phyloP scores from a whole-genome alignment of 1,284 basidiomycete species.

The Athelia sp. region DNA sequence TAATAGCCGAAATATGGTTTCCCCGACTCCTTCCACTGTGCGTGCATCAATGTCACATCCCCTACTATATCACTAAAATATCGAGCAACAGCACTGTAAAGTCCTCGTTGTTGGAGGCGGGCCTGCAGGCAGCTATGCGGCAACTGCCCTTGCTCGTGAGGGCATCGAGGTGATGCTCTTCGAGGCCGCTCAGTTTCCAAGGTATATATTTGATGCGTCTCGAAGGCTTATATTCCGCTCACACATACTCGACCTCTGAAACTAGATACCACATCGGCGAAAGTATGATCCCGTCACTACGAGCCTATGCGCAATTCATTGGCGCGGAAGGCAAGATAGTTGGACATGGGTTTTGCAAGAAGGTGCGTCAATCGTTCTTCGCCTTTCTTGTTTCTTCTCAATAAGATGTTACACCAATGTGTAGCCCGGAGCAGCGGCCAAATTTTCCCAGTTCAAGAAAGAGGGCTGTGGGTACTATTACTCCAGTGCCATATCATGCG shows the following conservation, averaged over 20 bases:
- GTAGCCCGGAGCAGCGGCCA: conserved; percentile 60
- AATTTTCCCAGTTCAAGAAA: conserved; percentile 57
- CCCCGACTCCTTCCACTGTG: too few species aligned
- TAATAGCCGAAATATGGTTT: too few species aligned
- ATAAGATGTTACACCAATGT: conserved; percentile 3
- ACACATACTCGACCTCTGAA: neutral
- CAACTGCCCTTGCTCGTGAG: conserved; percentile 65
- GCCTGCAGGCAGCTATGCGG: conserved; percentile 72
- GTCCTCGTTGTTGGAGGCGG: conserved; percentile 59
- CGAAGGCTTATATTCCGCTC: neutral
- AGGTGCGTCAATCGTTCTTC: conserved; percentile 38
- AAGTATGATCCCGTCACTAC: conserved; percentile 57
- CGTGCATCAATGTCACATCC: too few species aligned
- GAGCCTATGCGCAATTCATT: conserved; percentile 58
- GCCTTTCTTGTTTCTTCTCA: neutral
- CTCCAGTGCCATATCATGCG: conserved; percentile 3
- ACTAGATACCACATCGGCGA: conserved; percentile 61
- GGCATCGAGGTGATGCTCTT: conserved; percentile 64
- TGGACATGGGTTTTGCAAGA: conserved; percentile 47
- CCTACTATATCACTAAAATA: neutral
- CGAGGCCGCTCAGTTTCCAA: conserved; percentile 65
- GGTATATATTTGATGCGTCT: conserved; percentile 28
- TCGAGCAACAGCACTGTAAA: conserved; percentile 33
- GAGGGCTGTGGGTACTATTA: conserved; percentile 53
- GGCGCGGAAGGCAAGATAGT: conserved; percentile 52